A percentile compares a stretch with the other conserved stretches of the same genome.
Conservation (phyloP, 331 rosid species). For the Rosa hybrid region DNA sequence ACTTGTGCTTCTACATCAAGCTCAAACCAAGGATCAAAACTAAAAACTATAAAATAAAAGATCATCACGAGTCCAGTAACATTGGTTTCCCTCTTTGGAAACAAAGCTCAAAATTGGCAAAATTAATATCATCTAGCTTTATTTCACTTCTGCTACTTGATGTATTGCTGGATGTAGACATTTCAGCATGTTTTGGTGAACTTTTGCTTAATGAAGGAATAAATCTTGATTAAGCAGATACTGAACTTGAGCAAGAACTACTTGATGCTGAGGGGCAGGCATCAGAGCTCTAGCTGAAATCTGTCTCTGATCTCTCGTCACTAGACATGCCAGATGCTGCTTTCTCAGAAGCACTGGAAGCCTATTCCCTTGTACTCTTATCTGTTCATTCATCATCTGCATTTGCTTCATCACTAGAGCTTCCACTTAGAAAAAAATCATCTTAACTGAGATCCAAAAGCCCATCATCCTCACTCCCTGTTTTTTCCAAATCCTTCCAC, state of each 20-base stretch:
- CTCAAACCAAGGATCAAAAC: no score
- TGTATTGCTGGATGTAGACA: constrained; percentile 68
- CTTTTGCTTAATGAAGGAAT: constrained; percentile 81
- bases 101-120: no score
- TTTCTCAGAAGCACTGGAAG: constrained; percentile 96
- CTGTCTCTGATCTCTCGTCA: constrained; percentile 95
- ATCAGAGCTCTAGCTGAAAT: constrained; percentile 90
- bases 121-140: constrained; percentile 25
- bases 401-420: constrained; percentile 95
- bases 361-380: constrained; percentile 94
- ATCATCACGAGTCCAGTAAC: no score
- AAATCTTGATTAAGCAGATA: constrained; percentile 47
- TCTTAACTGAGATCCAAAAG: constrained; percentile 93
- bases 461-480: constrained; percentile 98
- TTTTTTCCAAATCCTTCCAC: constrained; percentile 43
- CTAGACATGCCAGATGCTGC: constrained; percentile 98
- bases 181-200: constrained; percentile 45
- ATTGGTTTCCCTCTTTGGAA: no score
- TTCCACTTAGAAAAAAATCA: constrained; percentile 84
- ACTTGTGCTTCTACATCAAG: no score
- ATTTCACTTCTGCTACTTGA: constrained; percentile 66
- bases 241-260: constrained; percentile 40
- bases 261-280: constrained; percentile 91
- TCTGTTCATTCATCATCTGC: constrained; percentile 99
- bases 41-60: no score